Conservation (phyloP, 768 basidiomycete genomes). For the Hypholoma sublateritium region DNA sequence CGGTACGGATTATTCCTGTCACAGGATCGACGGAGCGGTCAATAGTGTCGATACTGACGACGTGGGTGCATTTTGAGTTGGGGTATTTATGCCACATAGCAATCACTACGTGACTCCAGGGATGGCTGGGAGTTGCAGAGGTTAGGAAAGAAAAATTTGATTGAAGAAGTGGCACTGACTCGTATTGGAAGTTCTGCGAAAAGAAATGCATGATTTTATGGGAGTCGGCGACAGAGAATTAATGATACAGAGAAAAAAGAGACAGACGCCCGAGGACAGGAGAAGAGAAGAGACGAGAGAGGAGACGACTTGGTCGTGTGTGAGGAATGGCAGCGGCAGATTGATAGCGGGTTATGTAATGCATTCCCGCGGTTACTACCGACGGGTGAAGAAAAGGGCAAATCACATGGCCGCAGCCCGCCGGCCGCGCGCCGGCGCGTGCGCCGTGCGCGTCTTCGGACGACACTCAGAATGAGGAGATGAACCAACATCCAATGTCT, state of each 20-base stretch:
- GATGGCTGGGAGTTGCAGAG: conserved; percentile 52
- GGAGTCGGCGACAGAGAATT: conserved; percentile 17
- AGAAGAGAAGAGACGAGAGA: conserved; percentile 8
- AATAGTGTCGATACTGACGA: conserved; percentile 83
- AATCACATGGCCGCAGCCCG: no score
- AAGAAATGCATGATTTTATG: conserved; percentile 75
- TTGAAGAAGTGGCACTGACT: conserved; percentile 49
- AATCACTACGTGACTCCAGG: conserved; percentile 89
- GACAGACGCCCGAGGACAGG: not conserved
- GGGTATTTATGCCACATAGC: conserved; percentile 98
- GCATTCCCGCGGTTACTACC: conserved; percentile 13
- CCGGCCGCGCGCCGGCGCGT: no score
- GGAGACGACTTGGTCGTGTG: conserved; percentile 7
- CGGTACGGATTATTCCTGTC: conserved; percentile 89
- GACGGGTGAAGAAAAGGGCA: not conserved
- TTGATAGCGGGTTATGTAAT: conserved; percentile 17
- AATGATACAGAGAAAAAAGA: conserved; percentile 28
- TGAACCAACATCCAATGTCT: no score
- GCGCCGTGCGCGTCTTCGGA: no score
- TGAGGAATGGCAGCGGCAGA: conserved; percentile 11
- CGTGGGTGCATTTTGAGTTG: conserved; percentile 88
- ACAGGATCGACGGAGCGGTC: conserved; percentile 80
- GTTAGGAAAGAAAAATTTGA: conserved; percentile 12
- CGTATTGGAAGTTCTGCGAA: conserved; percentile 80
- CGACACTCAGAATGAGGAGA: no score